Evolutionary conservation across 2,329 filamentous ascomycete species (phyloP).

Genomic region (Ceratocystiopsis brevicomis): DNA sequence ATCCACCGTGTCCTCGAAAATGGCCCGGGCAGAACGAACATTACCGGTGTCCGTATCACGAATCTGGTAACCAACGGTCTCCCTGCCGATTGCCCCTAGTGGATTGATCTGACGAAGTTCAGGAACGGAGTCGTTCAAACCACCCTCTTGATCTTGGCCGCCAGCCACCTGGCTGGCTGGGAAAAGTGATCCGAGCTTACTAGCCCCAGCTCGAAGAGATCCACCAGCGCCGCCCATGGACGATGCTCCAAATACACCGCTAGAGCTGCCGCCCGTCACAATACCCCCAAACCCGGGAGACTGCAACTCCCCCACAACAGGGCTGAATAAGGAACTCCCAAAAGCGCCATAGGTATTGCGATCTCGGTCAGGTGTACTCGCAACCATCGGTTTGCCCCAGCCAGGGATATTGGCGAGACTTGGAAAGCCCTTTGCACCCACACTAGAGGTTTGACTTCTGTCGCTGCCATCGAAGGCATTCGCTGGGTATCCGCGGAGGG

Average conservation of each 20-base stretch:
- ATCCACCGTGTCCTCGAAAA: constrained; percentile 10
- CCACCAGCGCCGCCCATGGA: constrained; percentile 27
- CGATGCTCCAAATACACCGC: constrained; percentile 18
- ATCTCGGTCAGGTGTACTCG: constrained; percentile 50
- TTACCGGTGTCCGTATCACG: constrained; percentile 39
- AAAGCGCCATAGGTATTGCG: constrained; percentile 41
- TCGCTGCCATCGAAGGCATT: constrained; percentile 51
- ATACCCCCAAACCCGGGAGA: constrained; percentile 50
- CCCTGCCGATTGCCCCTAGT: constrained; percentile 48
- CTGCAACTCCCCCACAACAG: constrained; percentile 52
- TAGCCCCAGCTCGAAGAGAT: constrained; percentile 48
- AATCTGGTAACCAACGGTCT: constrained; percentile 31
- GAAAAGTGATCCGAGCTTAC: constrained; percentile 75
- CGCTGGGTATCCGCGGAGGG: constrained; percentile 29
- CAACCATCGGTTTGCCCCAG: constrained; percentile 38
- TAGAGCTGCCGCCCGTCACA: constrained; percentile 12
- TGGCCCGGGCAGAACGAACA: constrained; percentile 24
- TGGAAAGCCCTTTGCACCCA: constrained; percentile 57
- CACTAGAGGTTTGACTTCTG: constrained; percentile 82
- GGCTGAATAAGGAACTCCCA: constrained; percentile 63
- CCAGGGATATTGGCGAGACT: constrained; percentile 41
- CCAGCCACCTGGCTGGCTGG: constrained; percentile 56
- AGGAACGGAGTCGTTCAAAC: constrained; percentile 35
- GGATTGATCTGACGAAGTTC: constrained; percentile 43
- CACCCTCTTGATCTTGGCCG: constrained; percentile 44